Evolutionary conservation across 306 rosid genomes (phyloP).

Genomic region (Delonix regia): DNA sequence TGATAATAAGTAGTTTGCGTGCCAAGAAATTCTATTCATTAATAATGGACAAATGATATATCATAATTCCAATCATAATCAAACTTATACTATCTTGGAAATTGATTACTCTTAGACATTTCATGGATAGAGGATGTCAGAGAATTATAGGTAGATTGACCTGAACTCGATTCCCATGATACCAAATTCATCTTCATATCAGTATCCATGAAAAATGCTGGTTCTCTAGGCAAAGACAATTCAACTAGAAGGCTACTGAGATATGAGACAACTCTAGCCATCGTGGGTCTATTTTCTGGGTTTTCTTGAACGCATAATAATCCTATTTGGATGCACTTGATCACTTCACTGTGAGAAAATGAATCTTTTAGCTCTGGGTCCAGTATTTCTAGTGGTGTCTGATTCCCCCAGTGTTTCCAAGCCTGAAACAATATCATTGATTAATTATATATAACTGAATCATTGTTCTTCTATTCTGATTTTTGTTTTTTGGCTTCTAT

Average conservation of each 20-base stretch:
- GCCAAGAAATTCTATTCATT: not conserved
- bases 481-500: conserved; percentile 5
- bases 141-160: not conserved
- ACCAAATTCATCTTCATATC: conserved; percentile 5
- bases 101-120: not conserved
- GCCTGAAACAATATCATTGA: conserved; percentile 38
- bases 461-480: not conserved
- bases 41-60: not conserved
- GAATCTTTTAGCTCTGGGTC: conserved; percentile 39
- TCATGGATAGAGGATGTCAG: not conserved
- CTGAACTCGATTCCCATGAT: conserved; percentile 30
- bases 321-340: conserved; percentile 43
- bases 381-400: conserved; percentile 36
- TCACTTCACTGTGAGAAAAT: conserved; percentile 26
- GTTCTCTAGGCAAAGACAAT: conserved; percentile 29
- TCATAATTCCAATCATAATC: not conserved
- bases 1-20: not conserved
- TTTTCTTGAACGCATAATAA: conserved; percentile 49
- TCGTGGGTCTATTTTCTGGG: conserved; percentile 41
- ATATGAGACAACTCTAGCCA: conserved; percentile 36
- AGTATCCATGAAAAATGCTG: conserved; percentile 5
- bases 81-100: conserved; percentile 22
- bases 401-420: conserved; percentile 54
- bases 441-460: not conserved
- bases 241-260: conserved; percentile 32